These are phyloP conservation scores for Lactarius pseudohatsudake DNA, from an alignment of 768 basidiomycete species.

Conservation along the genomic window DNA sequence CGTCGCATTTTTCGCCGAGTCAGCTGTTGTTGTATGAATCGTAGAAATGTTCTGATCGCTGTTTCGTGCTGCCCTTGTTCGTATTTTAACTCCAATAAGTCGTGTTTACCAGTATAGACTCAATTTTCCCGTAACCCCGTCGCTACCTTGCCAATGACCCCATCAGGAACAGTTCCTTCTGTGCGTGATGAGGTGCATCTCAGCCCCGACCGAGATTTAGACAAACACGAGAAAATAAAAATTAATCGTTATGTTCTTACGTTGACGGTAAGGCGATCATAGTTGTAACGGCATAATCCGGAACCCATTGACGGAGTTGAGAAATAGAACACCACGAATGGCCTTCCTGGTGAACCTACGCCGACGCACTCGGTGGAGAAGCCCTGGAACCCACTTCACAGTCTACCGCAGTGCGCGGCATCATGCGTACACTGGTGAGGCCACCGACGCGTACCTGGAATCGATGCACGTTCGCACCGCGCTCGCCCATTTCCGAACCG, in stretches of 20 bases:
- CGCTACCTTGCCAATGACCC: not conserved
- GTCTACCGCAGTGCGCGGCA: slow-evolving; percentile 19
- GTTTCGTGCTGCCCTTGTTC: not conserved
- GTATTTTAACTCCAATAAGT: not conserved
- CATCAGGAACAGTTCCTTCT: not conserved
- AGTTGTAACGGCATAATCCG: not conserved
- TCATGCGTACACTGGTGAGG: slow-evolving; percentile 25
- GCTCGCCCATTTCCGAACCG: not conserved
- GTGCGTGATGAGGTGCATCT: not conserved
- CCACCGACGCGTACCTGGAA: slow-evolving; percentile 21
- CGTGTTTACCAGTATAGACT: not conserved
- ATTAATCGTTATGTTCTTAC: not conserved
- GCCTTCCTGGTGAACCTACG: not conserved
- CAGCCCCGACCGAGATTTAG: not conserved
- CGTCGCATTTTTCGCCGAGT: not conserved
- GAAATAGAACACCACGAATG: not conserved
- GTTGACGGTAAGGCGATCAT: not conserved
- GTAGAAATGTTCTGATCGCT: not conserved
- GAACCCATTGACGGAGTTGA: not conserved
- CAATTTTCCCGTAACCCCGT: not conserved
- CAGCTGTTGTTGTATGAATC: not conserved
- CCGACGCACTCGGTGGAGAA: not conserved
- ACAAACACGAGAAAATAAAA: not conserved
- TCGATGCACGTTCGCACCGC: slow-evolving; percentile 2
- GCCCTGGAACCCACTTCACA: not conserved